These are phyloP conservation scores for Hamigera avellanea DNA, from an alignment of 495 filamentous ascomycete genomes.

Conservation along the genomic window DNA sequence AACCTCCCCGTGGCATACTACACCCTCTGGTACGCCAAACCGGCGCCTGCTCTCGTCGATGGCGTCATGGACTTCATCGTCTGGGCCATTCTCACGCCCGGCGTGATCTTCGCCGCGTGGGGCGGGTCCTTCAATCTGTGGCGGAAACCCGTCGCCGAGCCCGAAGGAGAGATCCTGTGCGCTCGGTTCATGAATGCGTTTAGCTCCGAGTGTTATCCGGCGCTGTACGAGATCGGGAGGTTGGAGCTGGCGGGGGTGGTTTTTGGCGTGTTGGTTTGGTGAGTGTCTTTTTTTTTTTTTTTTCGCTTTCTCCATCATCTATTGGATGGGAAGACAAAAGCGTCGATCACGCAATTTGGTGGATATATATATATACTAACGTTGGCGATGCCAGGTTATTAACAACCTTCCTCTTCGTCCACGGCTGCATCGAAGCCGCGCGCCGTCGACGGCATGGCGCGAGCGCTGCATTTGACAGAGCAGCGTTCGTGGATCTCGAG, in stretches of 20 bases:
- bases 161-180: conserved; percentile 1
- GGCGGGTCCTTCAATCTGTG: conserved; percentile 5
- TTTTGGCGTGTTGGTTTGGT: conserved; percentile 5
- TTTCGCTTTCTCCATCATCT: background rate
- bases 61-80: conserved; percentile 5
- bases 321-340: too few relatives aligned
- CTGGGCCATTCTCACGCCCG: conserved; percentile 2
- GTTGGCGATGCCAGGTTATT: background rate
- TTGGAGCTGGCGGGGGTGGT: conserved; percentile 4
- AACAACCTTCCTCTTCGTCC: background rate
- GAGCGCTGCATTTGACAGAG: too few relatives aligned
- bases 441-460: conserved; percentile 1
- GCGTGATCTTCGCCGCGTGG: conserved; percentile 4
- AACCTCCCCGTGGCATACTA: background rate
- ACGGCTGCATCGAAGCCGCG: background rate
- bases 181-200: conserved; percentile 1
- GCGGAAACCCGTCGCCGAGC: background rate
- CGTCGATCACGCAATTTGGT: too few relatives aligned
- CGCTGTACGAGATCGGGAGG: conserved; percentile 2
- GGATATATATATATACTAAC: conserved; percentile 1
- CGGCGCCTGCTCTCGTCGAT: background rate
- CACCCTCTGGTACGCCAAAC: too few relatives aligned
- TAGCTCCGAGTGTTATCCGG: conserved; percentile 4
- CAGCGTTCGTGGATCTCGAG: too few relatives aligned
- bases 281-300: conserved; percentile 1